Conservation (phyloP, 2,329 filamentous ascomycete genomes). For the Botrytis elliptica region DNA sequence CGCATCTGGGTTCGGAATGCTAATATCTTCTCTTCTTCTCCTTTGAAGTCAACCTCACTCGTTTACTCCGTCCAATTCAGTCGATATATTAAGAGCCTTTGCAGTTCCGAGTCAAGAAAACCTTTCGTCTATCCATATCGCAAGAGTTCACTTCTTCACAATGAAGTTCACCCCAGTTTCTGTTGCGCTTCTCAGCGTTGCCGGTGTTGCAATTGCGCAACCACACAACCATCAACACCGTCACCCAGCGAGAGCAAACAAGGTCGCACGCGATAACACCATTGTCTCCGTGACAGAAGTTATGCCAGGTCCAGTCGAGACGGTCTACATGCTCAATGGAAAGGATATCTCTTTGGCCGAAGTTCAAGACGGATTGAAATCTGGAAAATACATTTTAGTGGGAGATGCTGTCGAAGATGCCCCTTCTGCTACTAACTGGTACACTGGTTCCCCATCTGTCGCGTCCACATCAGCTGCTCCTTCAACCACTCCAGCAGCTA, state of each 20-base stretch:
- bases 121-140: slow-evolving; percentile 31
- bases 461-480: slow-evolving; percentile 23
- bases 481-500: slow-evolving; percentile 37
- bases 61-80: neutral
- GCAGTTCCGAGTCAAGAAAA: slow-evolving; percentile 5
- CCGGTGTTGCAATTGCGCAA: slow-evolving; percentile 55
- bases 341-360: slow-evolving; percentile 57
- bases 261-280: slow-evolving; percentile 49
- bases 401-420: slow-evolving; percentile 55
- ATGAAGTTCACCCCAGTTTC: slow-evolving; percentile 38
- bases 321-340: slow-evolving; percentile 71
- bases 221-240: slow-evolving; percentile 59
- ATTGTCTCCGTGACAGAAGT: slow-evolving; percentile 41
- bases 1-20: slow-evolving; percentile 25
- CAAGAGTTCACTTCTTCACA: slow-evolving; percentile 38
- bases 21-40: slow-evolving; percentile 25
- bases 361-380: slow-evolving; percentile 68
- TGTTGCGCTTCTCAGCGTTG: slow-evolving; percentile 38
- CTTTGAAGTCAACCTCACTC: slow-evolving; percentile 23
- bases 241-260: slow-evolving; percentile 56
- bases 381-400: slow-evolving; percentile 67
- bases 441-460: slow-evolving; percentile 36
- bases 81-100: slow-evolving; percentile 10
- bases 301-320: slow-evolving; percentile 59
- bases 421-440: slow-evolving; percentile 43